Conservation (phyloP, 2,329 filamentous ascomycete genomes). For the Chrysosporium keratinophilum region DNA sequence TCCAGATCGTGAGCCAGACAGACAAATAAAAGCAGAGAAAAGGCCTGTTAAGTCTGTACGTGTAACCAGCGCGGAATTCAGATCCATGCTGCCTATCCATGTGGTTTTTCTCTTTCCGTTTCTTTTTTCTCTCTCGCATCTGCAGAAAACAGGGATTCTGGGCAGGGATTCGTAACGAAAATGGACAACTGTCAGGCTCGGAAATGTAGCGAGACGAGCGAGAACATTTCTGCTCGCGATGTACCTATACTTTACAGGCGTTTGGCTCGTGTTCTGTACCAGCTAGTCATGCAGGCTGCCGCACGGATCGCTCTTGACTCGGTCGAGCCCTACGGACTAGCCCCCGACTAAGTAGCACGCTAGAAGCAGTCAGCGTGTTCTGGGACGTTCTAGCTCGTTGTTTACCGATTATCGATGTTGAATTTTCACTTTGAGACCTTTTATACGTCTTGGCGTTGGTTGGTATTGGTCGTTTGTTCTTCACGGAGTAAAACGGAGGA, state of each 20-base stretch:
- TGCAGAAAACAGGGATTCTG: background rate
- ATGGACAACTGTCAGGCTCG: background rate
- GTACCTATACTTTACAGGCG: background rate
- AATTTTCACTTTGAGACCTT: no score
- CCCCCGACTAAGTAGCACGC: background rate
- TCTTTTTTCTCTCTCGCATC: background rate
- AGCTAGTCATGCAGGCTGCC: background rate
- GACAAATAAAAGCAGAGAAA: no score
- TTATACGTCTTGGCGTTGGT: no score
- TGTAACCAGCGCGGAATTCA: background rate
- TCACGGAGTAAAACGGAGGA: no score
- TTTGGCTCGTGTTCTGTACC: background rate
- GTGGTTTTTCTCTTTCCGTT: background rate
- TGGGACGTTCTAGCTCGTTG: background rate
- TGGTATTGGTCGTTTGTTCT: no score
- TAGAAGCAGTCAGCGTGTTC: slow-evolving; percentile 3
- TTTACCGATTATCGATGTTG: background rate
- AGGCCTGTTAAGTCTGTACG: background rate
- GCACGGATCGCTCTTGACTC: background rate
- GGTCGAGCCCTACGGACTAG: background rate
- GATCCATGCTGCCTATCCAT: background rate
- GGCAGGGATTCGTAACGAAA: background rate
- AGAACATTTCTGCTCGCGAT: background rate
- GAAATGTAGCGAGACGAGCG: background rate
- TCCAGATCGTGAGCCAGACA: background rate